Evolutionary conservation across 768 basidiomycete genomes (phyloP), one percentile per base, ranked within the genome.

Genomic region (Lanmaoa pseudosensibilis): DNA sequence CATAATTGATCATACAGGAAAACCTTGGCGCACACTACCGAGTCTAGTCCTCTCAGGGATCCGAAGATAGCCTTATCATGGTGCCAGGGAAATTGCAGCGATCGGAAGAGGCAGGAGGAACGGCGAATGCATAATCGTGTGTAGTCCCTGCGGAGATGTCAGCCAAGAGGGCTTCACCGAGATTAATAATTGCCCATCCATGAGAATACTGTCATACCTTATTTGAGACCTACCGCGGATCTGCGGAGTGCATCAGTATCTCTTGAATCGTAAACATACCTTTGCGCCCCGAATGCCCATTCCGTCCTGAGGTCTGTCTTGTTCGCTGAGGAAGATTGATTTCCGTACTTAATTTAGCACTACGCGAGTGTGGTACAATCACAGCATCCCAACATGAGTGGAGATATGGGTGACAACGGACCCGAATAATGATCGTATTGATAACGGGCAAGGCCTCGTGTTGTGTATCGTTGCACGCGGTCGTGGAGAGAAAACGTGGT

Each of bases 41-140:
- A 65, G 65, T 62, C 61, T 64, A 68, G 69, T 64, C 66, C 64
- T 37, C 50, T 59, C 69, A 64, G 62, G 60, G 58, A 55, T 59
- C 60, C 59, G 41, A 53, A 70, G 64, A 72, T 70, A 69, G 60
- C 59, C 57, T 69, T 70, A 70, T 71, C 69, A 46, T 39, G 18
- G 27, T n/a, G 48, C 46, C 49, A 56, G 51, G 53, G 55, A 61
- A 64, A 67, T 41, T 27, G 37, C 15, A 46, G 18, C 46, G 38
- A 43, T 58, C 66, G 38, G 53, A 58, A 67, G 33, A 69, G 66
- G 62, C 62, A 72, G 36, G 64, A 57, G 53, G 46, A 45, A 60
- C 66, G 69, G 66, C 58, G 61, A 68, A 59, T 64, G 57, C 34
- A 62, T 50, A 19, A 45, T 62, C 49, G 55, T 53, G 59, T 69